Percentiles rank a stretch among this genome's conserved stretches.
Conservation (phyloP, 495 filamentous ascomycete species). For the Aspergillus nanangensis region DNA sequence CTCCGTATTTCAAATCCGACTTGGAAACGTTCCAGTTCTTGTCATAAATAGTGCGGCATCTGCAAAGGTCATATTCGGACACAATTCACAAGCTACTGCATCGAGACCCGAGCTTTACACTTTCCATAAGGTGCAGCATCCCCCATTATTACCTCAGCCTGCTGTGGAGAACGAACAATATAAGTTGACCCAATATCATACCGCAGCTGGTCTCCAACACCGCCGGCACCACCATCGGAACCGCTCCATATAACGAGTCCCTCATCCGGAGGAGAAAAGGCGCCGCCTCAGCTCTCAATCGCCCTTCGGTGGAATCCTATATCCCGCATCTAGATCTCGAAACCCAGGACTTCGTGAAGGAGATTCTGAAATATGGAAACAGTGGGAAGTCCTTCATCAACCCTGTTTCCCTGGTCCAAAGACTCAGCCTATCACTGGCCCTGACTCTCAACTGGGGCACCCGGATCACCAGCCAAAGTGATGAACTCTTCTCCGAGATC, state of each 20-base stretch:
- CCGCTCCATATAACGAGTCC: slow-evolving; percentile 1
- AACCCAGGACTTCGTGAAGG: slow-evolving; percentile 1
- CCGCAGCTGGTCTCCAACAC: no score
- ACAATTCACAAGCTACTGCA: background rate
- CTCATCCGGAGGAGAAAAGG: background rate
- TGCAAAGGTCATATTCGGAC: background rate
- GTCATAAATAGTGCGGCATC: slow-evolving; percentile 1
- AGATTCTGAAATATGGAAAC: background rate
- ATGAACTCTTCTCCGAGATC: slow-evolving; percentile 40
- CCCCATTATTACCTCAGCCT: no score
- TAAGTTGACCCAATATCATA: no score
- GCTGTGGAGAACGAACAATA: no score
- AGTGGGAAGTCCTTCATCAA: background rate
- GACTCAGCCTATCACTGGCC: background rate
- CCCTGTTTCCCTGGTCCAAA: background rate
- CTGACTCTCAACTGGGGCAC: slow-evolving; percentile 4
- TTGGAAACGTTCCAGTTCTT: background rate
- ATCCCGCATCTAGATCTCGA: slow-evolving; percentile 1
- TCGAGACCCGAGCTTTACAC: slow-evolving; percentile 1
- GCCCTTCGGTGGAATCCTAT: slow-evolving; percentile 1
- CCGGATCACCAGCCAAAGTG: background rate
- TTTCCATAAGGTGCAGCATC: slow-evolving; percentile 1
- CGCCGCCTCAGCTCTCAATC: background rate
- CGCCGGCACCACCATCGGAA: slow-evolving; percentile 1
- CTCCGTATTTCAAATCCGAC: slow-evolving; percentile 5